A percentile compares a stretch with the other conserved stretches of the same genome.
Evolutionary conservation across 163 green algal species (phyloP).

Genomic region (Prototheca stagnorum): DNA sequence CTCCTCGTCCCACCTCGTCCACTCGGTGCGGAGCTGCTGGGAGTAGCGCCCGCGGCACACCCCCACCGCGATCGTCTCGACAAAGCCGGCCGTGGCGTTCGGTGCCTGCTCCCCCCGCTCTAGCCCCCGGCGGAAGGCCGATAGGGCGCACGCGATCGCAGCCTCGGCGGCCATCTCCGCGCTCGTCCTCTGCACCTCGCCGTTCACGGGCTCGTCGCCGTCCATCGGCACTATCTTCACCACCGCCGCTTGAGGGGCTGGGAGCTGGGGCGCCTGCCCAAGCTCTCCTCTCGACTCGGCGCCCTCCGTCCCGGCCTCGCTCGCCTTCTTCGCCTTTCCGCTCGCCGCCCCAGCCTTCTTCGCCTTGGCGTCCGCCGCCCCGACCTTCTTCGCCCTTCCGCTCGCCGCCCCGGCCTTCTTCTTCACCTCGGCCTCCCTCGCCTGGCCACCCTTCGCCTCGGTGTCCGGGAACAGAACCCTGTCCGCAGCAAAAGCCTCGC

Average conservation of each 20-base stretch:
- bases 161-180: constrained; percentile 70
- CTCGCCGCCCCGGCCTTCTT: too few species aligned
- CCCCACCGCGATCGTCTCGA: constrained; percentile 41
- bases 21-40: constrained; percentile 42
- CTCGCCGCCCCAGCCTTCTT: too few species aligned
- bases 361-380: too few species aligned
- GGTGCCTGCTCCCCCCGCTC: background rate
- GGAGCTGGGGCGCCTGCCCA: too few species aligned
- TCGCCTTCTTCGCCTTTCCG: too few species aligned
- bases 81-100: constrained; percentile 47
- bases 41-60: constrained; percentile 69
- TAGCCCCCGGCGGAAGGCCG: background rate
- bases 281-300: too few species aligned
- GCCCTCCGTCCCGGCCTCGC: too few species aligned
- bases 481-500: constrained; percentile 48
- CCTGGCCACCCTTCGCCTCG: too few species aligned
- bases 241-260: too few species aligned
- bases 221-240: constrained; percentile 89
- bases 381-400: too few species aligned
- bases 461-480: constrained; percentile 76
- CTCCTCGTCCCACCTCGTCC: constrained; percentile 59
- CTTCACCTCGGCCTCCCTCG: constrained; percentile 54
- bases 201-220: constrained; percentile 54
- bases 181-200: constrained; percentile 58
- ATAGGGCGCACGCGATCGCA: constrained; percentile 47